A percentile compares a stretch with the other conserved stretches of the same genome.
phyloP scores from a whole-genome alignment of 129 eudicot genomes.

The Sambucus nigra region DNA sequence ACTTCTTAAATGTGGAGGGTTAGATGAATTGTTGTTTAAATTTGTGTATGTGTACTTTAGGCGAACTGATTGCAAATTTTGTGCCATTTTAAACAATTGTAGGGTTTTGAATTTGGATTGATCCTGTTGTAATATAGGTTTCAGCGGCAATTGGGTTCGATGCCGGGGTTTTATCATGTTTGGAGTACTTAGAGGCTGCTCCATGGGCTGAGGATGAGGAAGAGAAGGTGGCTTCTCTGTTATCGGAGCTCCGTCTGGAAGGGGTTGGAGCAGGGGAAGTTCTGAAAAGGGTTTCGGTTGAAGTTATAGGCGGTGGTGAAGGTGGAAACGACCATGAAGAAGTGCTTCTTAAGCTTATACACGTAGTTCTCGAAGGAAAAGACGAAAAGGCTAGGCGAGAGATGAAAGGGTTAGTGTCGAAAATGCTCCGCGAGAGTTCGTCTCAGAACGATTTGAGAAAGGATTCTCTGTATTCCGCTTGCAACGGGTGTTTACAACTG shows the following conservation, averaged over 20 bases:
- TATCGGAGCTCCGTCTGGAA: constrained; percentile 77
- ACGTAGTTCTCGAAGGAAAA: constrained; percentile 81
- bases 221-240: constrained; percentile 73
- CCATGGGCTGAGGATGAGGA: constrained; percentile 98
- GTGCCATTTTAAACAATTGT: background rate
- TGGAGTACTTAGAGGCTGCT: constrained; percentile 96
- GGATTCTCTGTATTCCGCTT: constrained; percentile 72
- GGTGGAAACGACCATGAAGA: constrained; percentile 46
- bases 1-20: background rate
- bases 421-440: constrained; percentile 77
- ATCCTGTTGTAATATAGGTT: constrained; percentile 33
- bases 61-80: background rate
- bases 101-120: background rate
- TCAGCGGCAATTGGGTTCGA: constrained; percentile 87
- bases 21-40: background rate
- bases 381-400: constrained; percentile 93
- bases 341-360: constrained; percentile 66
- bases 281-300: constrained; percentile 65
- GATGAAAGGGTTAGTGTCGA: constrained; percentile 70
- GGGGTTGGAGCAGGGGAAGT: constrained; percentile 70
- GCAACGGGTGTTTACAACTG: constrained; percentile 55
- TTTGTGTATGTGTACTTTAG: background rate
- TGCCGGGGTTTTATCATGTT: constrained; percentile 87
- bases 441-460: constrained; percentile 62
- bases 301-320: constrained; percentile 28